Evolutionary conservation across 2,329 filamentous ascomycete species (phyloP), one percentile per base, ranked within the genome.

Genomic region (Fusarium sp.): DNA sequence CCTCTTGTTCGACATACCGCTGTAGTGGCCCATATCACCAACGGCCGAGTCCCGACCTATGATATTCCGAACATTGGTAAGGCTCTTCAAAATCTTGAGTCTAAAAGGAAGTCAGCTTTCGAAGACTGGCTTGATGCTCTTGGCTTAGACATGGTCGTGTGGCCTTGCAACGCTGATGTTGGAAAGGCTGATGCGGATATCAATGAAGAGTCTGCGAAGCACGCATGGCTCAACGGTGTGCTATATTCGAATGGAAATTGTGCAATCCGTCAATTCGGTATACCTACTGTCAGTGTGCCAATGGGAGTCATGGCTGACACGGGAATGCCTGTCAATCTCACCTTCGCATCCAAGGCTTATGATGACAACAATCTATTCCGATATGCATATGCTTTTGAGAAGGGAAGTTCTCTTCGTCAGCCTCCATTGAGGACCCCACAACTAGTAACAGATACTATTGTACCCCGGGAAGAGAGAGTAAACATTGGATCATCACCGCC

Each of bases 161-260:
- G 58, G 50, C 58, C 58, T 15, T 60, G 58, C 5, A 60, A 60
- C 12, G 40, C 58, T 5, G 58, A 60, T 18, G 58, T 57, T 15
- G 50, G 50, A 3, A 60, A 57, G 14, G 40, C 50, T 4, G 50
- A 57, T 15, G 40, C 58, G 1, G 58, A 57, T 9, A 1, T 46
- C 4, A 18, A 57, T n/a, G 23, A 58, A 4, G 50, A 60, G 15
- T 60, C 58, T 7, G 33, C 26, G 11, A 23, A 60, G 20, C 40
- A 58, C 17, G 58, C 58, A 1, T 60, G 58, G 58, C 41, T 57
- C 6, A 60, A 57, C 14, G 58, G 58, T 11, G 58, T 60, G 6
- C 3, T 60, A 2, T 60, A 60, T 20, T 60, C 58, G 0, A 60
- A 60, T 7, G 58, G 58, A 20, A 60, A 60, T 13, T 60, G 50